Evolutionary conservation across 23 red algal genomes (phyloP), one percentile per base, ranked within the genome.

Genomic region (Gracilaria gracilis): DNA sequence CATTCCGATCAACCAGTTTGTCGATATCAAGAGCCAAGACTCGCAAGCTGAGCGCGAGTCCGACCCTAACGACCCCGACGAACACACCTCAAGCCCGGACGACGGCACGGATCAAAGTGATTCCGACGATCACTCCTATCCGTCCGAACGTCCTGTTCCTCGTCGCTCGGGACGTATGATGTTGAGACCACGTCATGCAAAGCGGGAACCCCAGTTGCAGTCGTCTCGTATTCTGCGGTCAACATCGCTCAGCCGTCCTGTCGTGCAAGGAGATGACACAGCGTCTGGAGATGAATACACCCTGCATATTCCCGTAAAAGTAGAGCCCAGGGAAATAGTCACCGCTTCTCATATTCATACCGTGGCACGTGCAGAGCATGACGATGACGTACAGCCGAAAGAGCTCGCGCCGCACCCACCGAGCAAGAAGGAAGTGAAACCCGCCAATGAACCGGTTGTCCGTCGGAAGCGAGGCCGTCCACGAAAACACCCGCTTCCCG

Each of bases 21-120:
- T 77, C 42, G 72, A 77, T 15, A 77, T 77, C 31, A 77, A 77
- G 72, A 77, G 72, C 25, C 72, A 77, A 77, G 72, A 77, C 46
- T 39, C 72, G 21, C 31, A 77, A 25, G 72, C 42, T 14, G 72
- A 77, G 50, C 21, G n/a, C n/a, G 72, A 77, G 14, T 51, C 72
- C 20, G 72, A 77, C 6, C 72, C 20, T 8, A n/a, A 7, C 31
- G 1, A 37, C 64, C 37, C 64, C 4, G 37, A 69, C 32, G 32
- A 69, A 20, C 31, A 69, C 1, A 69, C 32, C 15, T 37, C 64
- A 19, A 20, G 33, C 29, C 2, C 31, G 1, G 9, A 36, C 28
- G 16, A 20, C 32, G 13, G 4, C 7, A 14, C 7, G 4, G 9
- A 69, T 31, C 9, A 37, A 7, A 19, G 32, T 20, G 31, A 37